phyloP scores from a whole-genome alignment of 805 yeast genomes.

The Starmerella apis region DNA sequence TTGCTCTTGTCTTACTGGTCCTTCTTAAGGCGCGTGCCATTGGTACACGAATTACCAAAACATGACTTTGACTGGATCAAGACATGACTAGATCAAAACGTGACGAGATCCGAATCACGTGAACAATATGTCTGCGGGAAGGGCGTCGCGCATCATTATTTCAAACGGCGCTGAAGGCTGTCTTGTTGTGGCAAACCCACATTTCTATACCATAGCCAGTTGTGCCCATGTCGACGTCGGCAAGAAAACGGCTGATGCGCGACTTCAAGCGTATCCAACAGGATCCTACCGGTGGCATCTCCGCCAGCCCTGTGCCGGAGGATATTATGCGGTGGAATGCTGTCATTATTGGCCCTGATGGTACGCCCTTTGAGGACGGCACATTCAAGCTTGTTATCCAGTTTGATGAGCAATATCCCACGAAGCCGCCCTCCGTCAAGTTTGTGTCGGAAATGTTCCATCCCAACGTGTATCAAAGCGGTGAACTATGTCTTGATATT shows the following conservation, averaged over 20 bases:
- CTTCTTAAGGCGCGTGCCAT: too few species aligned
- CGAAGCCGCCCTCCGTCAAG: constrained; percentile 88
- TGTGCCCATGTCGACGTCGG: constrained; percentile 79
- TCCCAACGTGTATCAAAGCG: constrained; percentile 92
- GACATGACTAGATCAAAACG: background rate
- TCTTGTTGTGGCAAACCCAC: background rate
- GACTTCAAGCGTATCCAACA: constrained; percentile 97
- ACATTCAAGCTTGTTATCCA: constrained; percentile 77
- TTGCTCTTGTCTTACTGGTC: too few species aligned
- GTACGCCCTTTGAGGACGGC: constrained; percentile 97
- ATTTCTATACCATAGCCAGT: background rate
- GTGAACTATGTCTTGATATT: constrained; percentile 91
- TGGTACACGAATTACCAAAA: too few species aligned
- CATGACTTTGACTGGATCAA: background rate
- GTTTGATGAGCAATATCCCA: constrained; percentile 95
- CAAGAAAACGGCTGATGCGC: constrained; percentile 97
- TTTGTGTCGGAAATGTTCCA: constrained; percentile 93
- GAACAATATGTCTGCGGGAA: background rate
- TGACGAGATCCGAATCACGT: background rate
- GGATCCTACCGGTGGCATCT: constrained; percentile 96
- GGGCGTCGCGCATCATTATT: background rate
- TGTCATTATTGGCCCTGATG: constrained; percentile 93
- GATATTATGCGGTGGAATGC: constrained; percentile 98
- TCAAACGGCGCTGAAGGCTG: background rate
- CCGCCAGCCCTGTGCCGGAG: constrained; percentile 94